phyloP scores from a whole-genome alignment of 805 yeast species.

The Debaryomyces castellii region DNA sequence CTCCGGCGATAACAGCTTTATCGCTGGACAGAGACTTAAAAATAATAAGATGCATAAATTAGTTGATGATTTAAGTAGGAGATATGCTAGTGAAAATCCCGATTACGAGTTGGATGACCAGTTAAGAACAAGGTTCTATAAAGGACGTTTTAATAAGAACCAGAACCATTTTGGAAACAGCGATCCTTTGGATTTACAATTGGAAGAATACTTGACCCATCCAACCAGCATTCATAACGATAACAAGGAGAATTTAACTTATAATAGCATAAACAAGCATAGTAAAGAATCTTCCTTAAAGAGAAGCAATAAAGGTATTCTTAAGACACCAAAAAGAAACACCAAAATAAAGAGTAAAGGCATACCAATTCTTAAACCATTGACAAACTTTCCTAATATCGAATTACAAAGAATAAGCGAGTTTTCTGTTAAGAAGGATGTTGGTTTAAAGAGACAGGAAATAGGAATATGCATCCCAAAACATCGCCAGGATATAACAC shows the following conservation, averaged over 20 bases:
- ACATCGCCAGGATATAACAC: conserved; percentile 19
- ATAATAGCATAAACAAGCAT: conserved; percentile 19
- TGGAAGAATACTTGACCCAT: conserved; percentile 18
- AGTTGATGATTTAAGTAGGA: conserved; percentile 30
- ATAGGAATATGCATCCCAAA: conserved; percentile 49
- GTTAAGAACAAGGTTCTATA: conserved; percentile 32
- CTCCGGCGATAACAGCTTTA: conserved; percentile 4
- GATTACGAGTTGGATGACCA: conserved; percentile 35
- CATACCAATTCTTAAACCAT: conserved; percentile 29
- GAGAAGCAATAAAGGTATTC: conserved; percentile 19
- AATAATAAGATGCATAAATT: conserved; percentile 39
- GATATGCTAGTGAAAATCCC: conserved; percentile 22
- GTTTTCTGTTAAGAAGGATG: conserved; percentile 3
- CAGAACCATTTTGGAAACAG: conserved; percentile 13
- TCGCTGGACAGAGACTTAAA: conserved; percentile 20
- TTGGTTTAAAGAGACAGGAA: conserved; percentile 15
- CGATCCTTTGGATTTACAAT: conserved; percentile 34
- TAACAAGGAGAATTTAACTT: conserved; percentile 33
- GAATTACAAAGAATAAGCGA: conserved; percentile 10
- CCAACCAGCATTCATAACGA: conserved; percentile 8
- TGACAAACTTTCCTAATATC: conserved; percentile 17
- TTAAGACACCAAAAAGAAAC: conserved; percentile 16
- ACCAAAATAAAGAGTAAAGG: conserved; percentile 6
- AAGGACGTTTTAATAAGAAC: conserved; percentile 29
- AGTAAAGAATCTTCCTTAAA: conserved; percentile 13